Base-by-base conservation (phyloP, 805 yeast genomes). In the Priceomyces fermenticarens region DNA sequence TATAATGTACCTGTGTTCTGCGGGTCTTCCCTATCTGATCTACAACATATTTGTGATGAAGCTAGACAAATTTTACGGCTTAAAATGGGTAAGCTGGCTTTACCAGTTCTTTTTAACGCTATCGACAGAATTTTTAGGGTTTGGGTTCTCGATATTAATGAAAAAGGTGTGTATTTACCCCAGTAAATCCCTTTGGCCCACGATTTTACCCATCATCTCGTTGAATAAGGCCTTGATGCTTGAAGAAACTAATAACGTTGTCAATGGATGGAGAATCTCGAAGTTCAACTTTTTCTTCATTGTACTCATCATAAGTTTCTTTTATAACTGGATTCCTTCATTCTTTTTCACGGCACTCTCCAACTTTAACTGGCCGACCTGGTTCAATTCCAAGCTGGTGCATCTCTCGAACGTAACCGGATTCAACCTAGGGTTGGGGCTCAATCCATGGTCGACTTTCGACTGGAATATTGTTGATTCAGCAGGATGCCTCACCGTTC, bases 91-190 rank as follows among this genome's bases (percentile, higher is more conserved):
- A 27, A 47, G 62, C 11, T 70, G 75, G 57, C 75, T 80, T 1
- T 83, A 72, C 57, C 82, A 79, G 57, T 48, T 80, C 10, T 48
- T 79, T 28, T 63, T 82, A 27, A 61, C 76, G 1, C 47, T 80
- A 3, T 70, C 83, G 2, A 70, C 85, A 2, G 83, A 81, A 53
- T 78, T 77, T 45, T 60, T 83, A 48, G 89, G 88, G 16, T 77
- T 80, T 52, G 82, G 85, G 1, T 73, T 83, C 55, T 86, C 88
- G 4, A 83, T 85, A 37, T 52, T 82, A 14, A 70, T 81, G 70
- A 72, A 84, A 52, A 73, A 76, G 44, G 75, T 82, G 26, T 70
- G 73, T 42, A 60, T 70, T 7, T 68, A 69, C 43, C 75, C 75
- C 2, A 57, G 59, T 16, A 68, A 65, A 45, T 59, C 74, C 0